Conservation (phyloP, 352 stramenopile species). For the Globisporangium rhizosaccharum region DNA sequence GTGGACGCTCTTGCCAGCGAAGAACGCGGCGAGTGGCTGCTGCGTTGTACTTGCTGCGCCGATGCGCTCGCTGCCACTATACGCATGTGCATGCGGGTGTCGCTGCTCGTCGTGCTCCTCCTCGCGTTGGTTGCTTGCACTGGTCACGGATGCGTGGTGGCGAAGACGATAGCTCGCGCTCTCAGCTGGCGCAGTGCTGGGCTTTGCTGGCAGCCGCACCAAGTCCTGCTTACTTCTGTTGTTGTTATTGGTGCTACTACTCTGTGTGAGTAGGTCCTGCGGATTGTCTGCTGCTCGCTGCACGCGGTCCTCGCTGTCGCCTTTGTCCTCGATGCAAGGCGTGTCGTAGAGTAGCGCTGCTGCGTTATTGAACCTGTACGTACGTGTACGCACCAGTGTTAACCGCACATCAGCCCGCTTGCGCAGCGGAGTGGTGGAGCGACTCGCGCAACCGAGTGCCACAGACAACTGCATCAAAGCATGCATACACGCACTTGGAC, state of each 20-base stretch:
- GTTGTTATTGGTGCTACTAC: not conserved
- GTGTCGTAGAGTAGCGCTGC: conserved; percentile 13
- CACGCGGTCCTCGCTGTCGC: not conserved
- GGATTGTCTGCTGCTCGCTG: not conserved
- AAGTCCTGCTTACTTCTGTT: conserved; percentile 5
- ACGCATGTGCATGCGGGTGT: not conserved
- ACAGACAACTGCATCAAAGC: not conserved
- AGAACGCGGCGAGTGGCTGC: conserved; percentile 21
- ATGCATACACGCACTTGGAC: conserved; percentile 20
- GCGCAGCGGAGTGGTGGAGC: not conserved
- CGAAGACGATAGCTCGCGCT: not conserved
- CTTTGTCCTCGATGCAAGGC: conserved; percentile 6
- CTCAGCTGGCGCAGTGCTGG: conserved; percentile 2
- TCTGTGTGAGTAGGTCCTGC: not conserved
- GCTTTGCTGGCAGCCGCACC: conserved; percentile 5
- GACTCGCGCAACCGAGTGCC: not conserved
- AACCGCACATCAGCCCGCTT: not conserved
- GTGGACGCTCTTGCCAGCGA: conserved; percentile 14
- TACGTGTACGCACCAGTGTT: conserved; percentile 11
- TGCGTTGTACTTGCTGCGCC: not conserved
- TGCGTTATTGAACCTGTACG: conserved; percentile 16
- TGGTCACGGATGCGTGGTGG: conserved; percentile 8
- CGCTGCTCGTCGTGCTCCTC: not conserved
- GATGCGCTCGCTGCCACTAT: not conserved
- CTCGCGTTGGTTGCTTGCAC: conserved; percentile 12